Base-by-base conservation (phyloP, 306 rosid genomes). In the Inga oerstediana region DNA sequence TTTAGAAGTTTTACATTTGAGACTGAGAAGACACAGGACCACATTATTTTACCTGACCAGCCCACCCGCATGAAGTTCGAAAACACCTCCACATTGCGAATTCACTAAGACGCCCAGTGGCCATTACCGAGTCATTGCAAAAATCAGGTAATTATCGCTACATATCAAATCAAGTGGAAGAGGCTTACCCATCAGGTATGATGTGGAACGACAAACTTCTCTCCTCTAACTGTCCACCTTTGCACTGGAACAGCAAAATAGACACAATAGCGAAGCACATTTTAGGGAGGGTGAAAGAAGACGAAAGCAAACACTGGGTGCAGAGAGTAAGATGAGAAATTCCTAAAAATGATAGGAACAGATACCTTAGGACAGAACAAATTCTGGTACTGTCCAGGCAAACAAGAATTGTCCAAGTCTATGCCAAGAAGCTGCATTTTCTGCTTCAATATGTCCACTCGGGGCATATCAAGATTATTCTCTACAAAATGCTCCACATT, bases 61-160 rank as follows among this genome's bases (percentile, higher is more conserved):
- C 88, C 98, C 98, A 93, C 22, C 92, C 91, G 65, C 98, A 95
- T 15, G 86, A 78, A 72, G 76, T 68, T 62, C 85, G 94, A 84
- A 93, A 95, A 81, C 98, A 95, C 87, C 98, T 91, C 98, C 98
- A 93, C 97, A 92, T 92, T 46, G 97, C 98, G 81, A 92, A 87
- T 76, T 86, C 93, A 82, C 98, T 95, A 73, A 58, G 76, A 52
- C 27, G 61, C 54, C 74, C 79, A 87, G 64, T 58, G n/a, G 14
- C 52, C 79, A 84, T n/a, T 48, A 83, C 30, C 67, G 43, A 41
- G 75, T 52, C 86, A 83, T 62, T 24, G 72, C 73, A 86, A 35
- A 67, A 39, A 48, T 65, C 20, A 35, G 12, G 22, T 24, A 74
- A 82, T 54, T 22, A 39, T 74, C 39, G 34, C 68, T 72, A 56